A percentile compares a stretch with the other conserved stretches of the same genome.
Evolutionary conservation across 805 yeast species (phyloP).

Genomic region (Danielozyma ontarioensis): DNA sequence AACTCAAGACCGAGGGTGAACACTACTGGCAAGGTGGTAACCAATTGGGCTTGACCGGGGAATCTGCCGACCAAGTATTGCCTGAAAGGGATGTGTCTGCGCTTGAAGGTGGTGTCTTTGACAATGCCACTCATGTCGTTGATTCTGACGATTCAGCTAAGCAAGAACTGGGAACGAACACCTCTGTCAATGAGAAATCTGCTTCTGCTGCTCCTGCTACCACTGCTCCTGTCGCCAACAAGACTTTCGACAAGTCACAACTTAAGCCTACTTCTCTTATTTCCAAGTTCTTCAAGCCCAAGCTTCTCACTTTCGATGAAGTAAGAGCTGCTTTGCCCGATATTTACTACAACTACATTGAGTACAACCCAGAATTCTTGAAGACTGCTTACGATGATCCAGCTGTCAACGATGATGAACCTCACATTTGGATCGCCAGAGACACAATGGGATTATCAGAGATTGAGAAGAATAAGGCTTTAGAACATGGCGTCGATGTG

Average conservation of each 20-base stretch:
- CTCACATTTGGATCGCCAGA: slow-evolving; percentile 66
- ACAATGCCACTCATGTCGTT: slow-evolving; percentile 18
- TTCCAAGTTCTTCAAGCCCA: slow-evolving; percentile 43
- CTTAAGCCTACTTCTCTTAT: slow-evolving; percentile 22
- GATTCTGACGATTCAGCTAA: slow-evolving; percentile 21
- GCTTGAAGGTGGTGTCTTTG: slow-evolving; percentile 14
- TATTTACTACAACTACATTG: slow-evolving; percentile 33
- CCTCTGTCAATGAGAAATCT: slow-evolving; percentile 1
- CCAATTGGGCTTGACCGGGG: slow-evolving; percentile 28
- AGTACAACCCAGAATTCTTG: slow-evolving; percentile 36
- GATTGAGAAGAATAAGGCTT: slow-evolving; percentile 51
- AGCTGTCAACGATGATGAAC: slow-evolving; percentile 49
- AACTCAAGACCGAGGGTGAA: slow-evolving; percentile 50
- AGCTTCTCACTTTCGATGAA: slow-evolving; percentile 40
- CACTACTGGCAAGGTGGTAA: slow-evolving; percentile 42
- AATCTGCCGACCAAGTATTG: slow-evolving; percentile 11
- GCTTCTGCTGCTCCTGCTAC: slow-evolving; percentile 1
- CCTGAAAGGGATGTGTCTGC: slow-evolving; percentile 1
- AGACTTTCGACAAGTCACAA: slow-evolving; percentile 3
- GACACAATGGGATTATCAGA: slow-evolving; percentile 66
- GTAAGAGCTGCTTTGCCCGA: slow-evolving; percentile 43
- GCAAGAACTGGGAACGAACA: slow-evolving; percentile 13
- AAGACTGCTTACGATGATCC: slow-evolving; percentile 51
- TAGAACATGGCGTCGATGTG: slow-evolving; percentile 50
- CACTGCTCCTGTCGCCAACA: slow-evolving; percentile 1